These are phyloP conservation scores for Verticillium isaacii DNA, from an alignment of 2,329 filamentous ascomycete genomes.

Conservation along the genomic window DNA sequence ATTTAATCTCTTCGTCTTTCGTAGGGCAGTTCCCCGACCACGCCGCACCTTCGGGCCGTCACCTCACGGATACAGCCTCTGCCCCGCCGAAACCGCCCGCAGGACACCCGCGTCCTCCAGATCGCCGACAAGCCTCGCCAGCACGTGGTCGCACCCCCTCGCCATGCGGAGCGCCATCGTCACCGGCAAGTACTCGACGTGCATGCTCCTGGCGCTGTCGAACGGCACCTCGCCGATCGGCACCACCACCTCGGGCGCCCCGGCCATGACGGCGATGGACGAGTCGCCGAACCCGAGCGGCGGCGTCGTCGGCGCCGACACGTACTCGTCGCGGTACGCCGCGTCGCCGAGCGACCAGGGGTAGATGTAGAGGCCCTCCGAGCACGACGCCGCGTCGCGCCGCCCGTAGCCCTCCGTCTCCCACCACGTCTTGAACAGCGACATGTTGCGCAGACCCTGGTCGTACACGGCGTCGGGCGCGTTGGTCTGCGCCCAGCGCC, in stretches of 20 bases:
- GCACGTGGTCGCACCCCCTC: constrained; percentile 7
- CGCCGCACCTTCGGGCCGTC: no score
- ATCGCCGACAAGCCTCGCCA: constrained; percentile 1
- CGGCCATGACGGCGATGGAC: background rate
- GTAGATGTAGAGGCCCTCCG: constrained; percentile 11
- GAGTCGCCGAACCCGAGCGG: constrained; percentile 5
- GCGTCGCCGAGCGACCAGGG: constrained; percentile 2
- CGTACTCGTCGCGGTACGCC: constrained; percentile 7
- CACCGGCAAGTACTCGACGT: constrained; percentile 2
- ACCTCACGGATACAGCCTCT: background rate
- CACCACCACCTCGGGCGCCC: constrained; percentile 6
- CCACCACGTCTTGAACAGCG: constrained; percentile 8
- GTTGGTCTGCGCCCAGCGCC: constrained; percentile 21
- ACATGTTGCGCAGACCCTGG: constrained; percentile 5
- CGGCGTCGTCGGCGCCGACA: background rate
- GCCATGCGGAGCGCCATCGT: constrained; percentile 6
- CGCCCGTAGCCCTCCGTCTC: constrained; percentile 10
- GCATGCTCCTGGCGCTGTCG: constrained; percentile 1
- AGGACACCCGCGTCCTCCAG: constrained; percentile 3
- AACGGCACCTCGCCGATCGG: constrained; percentile 3
- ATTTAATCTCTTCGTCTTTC: no score
- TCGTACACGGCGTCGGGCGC: constrained; percentile 8
- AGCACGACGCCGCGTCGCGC: constrained; percentile 7
- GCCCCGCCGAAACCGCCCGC: background rate
- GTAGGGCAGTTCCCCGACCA: no score